Evolutionary conservation across 139 green algal species (phyloP).

Genomic region (Auxenochlorella pyrenoidosa): DNA sequence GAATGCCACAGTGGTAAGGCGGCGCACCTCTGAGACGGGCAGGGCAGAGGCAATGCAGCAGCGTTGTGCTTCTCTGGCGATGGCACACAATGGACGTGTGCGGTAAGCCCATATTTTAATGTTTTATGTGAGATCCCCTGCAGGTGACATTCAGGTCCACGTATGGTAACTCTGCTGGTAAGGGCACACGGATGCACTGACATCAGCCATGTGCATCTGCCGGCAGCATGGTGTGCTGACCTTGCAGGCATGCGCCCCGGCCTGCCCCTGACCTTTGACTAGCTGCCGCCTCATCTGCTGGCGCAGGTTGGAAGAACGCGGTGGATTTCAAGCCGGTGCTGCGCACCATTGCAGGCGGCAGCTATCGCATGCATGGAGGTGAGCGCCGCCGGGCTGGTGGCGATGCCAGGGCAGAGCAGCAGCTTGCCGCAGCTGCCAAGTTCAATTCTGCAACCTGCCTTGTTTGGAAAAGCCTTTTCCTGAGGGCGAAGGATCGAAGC

Average conservation of each 20-base stretch:
- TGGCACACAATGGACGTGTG: too few relatives aligned
- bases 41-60: too few relatives aligned
- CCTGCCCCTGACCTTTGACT: too few relatives aligned
- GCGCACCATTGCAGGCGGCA: background rate
- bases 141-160: constrained; percentile 10
- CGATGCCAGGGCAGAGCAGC: background rate
- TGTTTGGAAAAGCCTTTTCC: too few relatives aligned
- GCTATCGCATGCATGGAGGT: background rate
- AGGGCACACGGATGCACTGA: too few relatives aligned
- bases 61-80: too few relatives aligned
- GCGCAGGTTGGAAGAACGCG: background rate
- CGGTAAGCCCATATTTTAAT: too few relatives aligned
- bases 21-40: too few relatives aligned
- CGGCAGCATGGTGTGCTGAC: background rate
- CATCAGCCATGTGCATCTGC: background rate
- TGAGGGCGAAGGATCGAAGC: too few relatives aligned
- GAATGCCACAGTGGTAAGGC: background rate
- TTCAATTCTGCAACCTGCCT: too few relatives aligned
- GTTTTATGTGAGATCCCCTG: too few relatives aligned
- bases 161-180: background rate
- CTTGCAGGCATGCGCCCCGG: background rate
- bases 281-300: too few relatives aligned
- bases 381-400: background rate
- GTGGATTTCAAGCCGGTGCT: background rate
- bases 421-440: background rate